phyloP scores from a whole-genome alignment of 202 grass and related monocot genomes.

The Schoenoplectus triqueter region DNA sequence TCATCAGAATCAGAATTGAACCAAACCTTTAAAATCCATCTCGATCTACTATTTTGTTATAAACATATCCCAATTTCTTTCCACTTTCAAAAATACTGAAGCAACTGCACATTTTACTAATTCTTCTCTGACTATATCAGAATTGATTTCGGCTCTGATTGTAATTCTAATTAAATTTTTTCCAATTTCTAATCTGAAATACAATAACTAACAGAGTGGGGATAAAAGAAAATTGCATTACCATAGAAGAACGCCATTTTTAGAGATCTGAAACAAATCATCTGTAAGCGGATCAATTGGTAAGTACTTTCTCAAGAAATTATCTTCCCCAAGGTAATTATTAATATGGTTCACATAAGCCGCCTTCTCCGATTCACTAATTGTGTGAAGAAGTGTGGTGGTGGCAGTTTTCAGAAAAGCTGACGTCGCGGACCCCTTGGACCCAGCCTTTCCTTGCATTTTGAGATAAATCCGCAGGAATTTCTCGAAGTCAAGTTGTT shows the following conservation, averaged over 20 bases:
- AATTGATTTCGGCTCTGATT: not conserved
- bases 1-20: not conserved
- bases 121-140: not conserved
- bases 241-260: slow-evolving; percentile 92
- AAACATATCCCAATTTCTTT: not conserved
- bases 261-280: slow-evolving; percentile 76
- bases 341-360: slow-evolving; percentile 97
- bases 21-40: slow-evolving; percentile 8
- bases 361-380: slow-evolving; percentile 84
- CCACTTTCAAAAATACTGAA: not conserved
- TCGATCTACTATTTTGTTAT: not conserved
- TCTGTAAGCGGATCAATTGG: slow-evolving; percentile 72
- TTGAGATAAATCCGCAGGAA: slow-evolving; percentile 36
- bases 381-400: slow-evolving; percentile 87
- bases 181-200: not conserved
- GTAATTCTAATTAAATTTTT: not conserved
- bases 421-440: slow-evolving; percentile 26
- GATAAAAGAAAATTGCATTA: slow-evolving; percentile 40
- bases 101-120: not conserved
- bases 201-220: not conserved
- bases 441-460: slow-evolving; percentile 33
- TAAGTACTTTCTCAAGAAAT: slow-evolving; percentile 78
- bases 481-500: slow-evolving; percentile 27
- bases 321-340: slow-evolving; percentile 71
- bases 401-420: slow-evolving; percentile 81